Evolutionary conservation across 1,139 yeast genomes (phyloP).

Genomic region (Taphrina confusa): DNA sequence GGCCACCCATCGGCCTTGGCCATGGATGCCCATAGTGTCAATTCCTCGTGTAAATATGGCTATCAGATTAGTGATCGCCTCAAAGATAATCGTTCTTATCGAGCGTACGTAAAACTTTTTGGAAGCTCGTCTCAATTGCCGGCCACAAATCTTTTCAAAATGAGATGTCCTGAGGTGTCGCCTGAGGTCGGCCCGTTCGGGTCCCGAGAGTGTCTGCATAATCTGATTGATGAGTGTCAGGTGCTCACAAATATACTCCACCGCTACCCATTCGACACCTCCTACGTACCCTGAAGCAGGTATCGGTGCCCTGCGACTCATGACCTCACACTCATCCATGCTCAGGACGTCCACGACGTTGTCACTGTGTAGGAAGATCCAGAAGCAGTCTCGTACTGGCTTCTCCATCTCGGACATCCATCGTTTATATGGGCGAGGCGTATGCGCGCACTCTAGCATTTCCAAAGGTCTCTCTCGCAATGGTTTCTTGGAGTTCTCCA

Average conservation of each 20-base stretch:
- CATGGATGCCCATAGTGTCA: constrained; percentile 17
- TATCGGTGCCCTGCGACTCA: constrained; percentile 21
- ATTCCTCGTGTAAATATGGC: constrained; percentile 29
- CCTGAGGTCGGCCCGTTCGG: constrained; percentile 33
- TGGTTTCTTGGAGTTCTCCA: constrained; percentile 34
- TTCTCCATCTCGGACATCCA: constrained; percentile 38
- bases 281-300: constrained; percentile 27
- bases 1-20: constrained; percentile 34
- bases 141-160: constrained; percentile 36
- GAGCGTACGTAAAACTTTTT: constrained; percentile 22
- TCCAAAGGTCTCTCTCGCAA: constrained; percentile 29
- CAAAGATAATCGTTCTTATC: too few relatives aligned
- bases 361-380: constrained; percentile 38
- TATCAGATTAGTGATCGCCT: neutral
- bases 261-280: constrained; percentile 37
- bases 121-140: constrained; percentile 35
- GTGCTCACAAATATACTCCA: constrained; percentile 38
- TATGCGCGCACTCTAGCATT: constrained; percentile 38
- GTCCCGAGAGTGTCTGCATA: constrained; percentile 22
- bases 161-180: constrained; percentile 33
- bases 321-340: neutral
- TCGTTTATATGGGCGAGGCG: constrained; percentile 37
- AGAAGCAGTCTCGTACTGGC: constrained; percentile 39
- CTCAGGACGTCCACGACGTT: constrained; percentile 25
- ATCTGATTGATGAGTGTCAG: constrained; percentile 38